These are phyloP conservation scores for Venturia pyrina DNA, from an alignment of 2,329 filamentous ascomycete species.

Conservation along the genomic window DNA sequence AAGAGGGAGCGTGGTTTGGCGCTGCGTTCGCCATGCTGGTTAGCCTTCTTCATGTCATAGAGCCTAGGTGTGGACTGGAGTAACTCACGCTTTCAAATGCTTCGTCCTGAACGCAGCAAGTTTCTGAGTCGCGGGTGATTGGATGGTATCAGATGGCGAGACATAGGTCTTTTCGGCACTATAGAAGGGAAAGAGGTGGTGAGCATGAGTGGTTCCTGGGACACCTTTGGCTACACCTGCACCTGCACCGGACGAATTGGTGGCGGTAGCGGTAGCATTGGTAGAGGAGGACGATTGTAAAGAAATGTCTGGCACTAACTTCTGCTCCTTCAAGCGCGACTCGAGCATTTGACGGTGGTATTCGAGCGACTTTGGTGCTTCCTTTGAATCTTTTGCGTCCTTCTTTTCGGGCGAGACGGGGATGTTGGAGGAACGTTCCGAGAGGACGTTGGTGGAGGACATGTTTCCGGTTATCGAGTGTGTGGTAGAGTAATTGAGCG, in stretches of 20 bases:
- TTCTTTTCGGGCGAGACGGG: slow-evolving; percentile 1
- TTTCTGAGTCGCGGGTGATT: slow-evolving; percentile 79
- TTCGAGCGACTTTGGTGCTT: slow-evolving; percentile 47
- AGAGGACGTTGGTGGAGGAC: slow-evolving; percentile 10
- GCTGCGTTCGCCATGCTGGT: neutral
- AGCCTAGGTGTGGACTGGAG: neutral
- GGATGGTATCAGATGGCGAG: slow-evolving; percentile 80
- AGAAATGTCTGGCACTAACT: slow-evolving; percentile 34
- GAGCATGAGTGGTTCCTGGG: neutral
- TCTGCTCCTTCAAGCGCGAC: slow-evolving; percentile 57
- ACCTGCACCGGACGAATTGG: no score
- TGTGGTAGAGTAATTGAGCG: neutral
- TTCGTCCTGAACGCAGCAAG: slow-evolving; percentile 71
- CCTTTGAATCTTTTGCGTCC: slow-evolving; percentile 14
- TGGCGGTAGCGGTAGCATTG: neutral
- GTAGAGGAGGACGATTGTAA: slow-evolving; percentile 21
- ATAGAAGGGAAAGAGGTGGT: neutral
- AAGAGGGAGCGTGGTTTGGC: slow-evolving; percentile 23
- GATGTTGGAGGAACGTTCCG: slow-evolving; percentile 13
- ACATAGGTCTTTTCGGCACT: slow-evolving; percentile 50
- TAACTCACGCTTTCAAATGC: slow-evolving; percentile 59
- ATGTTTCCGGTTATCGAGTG: neutral
- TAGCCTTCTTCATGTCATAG: neutral
- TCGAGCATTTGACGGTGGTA: slow-evolving; percentile 69
- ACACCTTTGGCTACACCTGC: neutral